A percentile compares a stretch with the other conserved stretches of the same genome.
phyloP scores from a whole-genome alignment of 331 rosid genomes.

The Erythrophleum ivorense region DNA sequence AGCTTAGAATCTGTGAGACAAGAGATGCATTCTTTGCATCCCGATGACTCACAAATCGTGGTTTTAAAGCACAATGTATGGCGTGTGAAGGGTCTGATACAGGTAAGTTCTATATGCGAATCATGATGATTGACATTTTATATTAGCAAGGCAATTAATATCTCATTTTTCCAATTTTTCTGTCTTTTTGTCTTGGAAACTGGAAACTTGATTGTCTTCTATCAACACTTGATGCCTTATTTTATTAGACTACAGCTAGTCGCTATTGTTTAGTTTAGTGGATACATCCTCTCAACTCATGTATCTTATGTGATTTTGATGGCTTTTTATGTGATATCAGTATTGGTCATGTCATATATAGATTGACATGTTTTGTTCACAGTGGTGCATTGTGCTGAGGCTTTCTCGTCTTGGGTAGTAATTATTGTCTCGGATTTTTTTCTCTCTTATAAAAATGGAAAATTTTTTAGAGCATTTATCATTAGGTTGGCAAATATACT shows the following conservation, averaged over 20 bases:
- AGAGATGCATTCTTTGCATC: slow-evolving; percentile 73
- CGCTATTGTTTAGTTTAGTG: neutral
- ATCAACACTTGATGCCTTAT: neutral
- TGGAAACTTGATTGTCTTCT: neutral
- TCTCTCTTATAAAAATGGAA: neutral
- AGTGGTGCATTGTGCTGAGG: neutral
- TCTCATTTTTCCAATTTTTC: neutral
- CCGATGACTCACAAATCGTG: slow-evolving; percentile 65
- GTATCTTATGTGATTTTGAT: neutral
- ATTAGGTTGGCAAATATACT: neutral
- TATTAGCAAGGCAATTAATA: neutral
- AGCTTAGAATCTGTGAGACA: slow-evolving; percentile 64
- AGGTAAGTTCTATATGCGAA: slow-evolving; percentile 47
- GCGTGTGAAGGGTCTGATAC: slow-evolving; percentile 82
- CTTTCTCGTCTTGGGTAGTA: neutral
- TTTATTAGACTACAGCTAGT: neutral
- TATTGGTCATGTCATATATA: neutral
- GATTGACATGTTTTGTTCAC: neutral
- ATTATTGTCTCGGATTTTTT: neutral
- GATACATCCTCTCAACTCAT: neutral
- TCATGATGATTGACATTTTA: neutral
- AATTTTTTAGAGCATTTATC: neutral
- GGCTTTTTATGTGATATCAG: neutral
- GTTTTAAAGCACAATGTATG: slow-evolving; percentile 75
- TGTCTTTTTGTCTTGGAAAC: neutral